These are phyloP conservation scores for Cercospora sp. DNA, from an alignment of 2,329 filamentous ascomycete genomes.

Conservation along the genomic window DNA sequence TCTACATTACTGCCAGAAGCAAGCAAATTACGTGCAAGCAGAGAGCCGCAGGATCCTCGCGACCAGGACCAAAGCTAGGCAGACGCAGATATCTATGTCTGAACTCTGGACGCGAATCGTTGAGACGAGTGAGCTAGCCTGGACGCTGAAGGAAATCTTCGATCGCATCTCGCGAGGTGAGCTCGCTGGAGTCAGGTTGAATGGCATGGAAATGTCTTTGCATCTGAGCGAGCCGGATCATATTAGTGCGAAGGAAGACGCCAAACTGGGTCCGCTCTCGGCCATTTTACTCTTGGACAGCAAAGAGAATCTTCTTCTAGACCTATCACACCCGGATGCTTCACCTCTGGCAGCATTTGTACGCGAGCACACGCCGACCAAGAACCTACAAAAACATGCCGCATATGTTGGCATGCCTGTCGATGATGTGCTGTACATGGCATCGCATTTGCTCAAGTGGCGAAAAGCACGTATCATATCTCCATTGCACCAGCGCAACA, in stretches of 20 bases:
- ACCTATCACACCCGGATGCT: conserved; percentile 70
- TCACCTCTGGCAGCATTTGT: conserved; percentile 74
- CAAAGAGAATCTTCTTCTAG: conserved; percentile 73
- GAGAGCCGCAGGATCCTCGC: conserved; percentile 81
- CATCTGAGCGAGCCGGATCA: conserved; percentile 53
- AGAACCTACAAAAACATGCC: conserved; percentile 70
- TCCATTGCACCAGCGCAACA: conserved; percentile 83
- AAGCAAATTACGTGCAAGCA: conserved; percentile 85
- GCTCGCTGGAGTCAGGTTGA: conserved; percentile 52
- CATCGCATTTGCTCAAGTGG: conserved; percentile 95
- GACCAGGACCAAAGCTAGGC: conserved; percentile 78
- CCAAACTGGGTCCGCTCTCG: conserved; percentile 64
- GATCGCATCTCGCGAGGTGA: conserved; percentile 24
- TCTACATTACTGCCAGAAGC: conserved; percentile 87
- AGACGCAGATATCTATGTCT: conserved; percentile 47
- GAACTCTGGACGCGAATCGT: conserved; percentile 33
- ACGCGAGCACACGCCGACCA: conserved; percentile 59
- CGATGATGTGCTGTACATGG: conserved; percentile 79
- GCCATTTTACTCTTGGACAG: conserved; percentile 82
- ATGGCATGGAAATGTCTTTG: conserved; percentile 67
- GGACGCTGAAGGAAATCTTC: conserved; percentile 35
- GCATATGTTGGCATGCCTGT: conserved; percentile 71
- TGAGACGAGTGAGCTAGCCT: conserved; percentile 37
- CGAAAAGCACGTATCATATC: conserved; percentile 87
- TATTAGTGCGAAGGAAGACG: neutral